Percentiles rank a stretch among this genome's conserved stretches.
Evolutionary conservation across 2,329 filamentous ascomycete species (phyloP).

Genomic region (Penicillium sp.): DNA sequence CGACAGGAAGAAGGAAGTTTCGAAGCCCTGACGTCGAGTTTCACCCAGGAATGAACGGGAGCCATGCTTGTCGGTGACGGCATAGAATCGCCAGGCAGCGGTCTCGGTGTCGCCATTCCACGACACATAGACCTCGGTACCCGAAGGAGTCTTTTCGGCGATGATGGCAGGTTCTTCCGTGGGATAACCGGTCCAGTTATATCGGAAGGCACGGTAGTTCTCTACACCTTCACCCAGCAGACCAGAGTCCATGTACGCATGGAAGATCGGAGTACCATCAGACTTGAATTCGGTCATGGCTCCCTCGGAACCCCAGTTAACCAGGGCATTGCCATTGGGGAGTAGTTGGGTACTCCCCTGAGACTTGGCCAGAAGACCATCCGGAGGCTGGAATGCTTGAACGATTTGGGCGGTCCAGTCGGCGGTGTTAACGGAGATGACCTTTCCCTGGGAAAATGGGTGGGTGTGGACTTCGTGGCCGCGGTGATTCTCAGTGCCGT

Average conservation of each 20-base stretch:
- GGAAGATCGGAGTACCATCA: constrained; percentile 38
- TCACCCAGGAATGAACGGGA: constrained; percentile 31
- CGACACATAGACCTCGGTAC: constrained; percentile 51
- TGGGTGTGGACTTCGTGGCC: constrained; percentile 37
- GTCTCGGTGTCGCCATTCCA: constrained; percentile 56
- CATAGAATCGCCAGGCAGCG: constrained; percentile 51
- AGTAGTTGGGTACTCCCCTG: constrained; percentile 57
- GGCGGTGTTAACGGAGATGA: constrained; percentile 47
- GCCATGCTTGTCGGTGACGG: constrained; percentile 25
- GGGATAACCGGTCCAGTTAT: constrained; percentile 41
- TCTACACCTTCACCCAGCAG: constrained; percentile 34
- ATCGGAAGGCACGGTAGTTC: constrained; percentile 42
- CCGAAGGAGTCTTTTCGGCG: constrained; percentile 33
- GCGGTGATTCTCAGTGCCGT: constrained; percentile 37
- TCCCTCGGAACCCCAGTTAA: constrained; percentile 57
- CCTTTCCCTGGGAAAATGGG: constrained; percentile 46
- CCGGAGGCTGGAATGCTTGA: constrained; percentile 50
- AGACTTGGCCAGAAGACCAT: constrained; percentile 50
- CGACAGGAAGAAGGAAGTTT: constrained; percentile 27
- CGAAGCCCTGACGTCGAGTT: constrained; percentile 26
- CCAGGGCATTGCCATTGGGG: constrained; percentile 53
- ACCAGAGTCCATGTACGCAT: constrained; percentile 47
- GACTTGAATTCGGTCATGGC: constrained; percentile 38
- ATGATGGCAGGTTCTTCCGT: constrained; percentile 38
- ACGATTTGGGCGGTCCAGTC: constrained; percentile 46